Evolutionary conservation across 1,284 basidiomycete species (phyloP).

Genomic region (Sanghuangporus weigelae): DNA sequence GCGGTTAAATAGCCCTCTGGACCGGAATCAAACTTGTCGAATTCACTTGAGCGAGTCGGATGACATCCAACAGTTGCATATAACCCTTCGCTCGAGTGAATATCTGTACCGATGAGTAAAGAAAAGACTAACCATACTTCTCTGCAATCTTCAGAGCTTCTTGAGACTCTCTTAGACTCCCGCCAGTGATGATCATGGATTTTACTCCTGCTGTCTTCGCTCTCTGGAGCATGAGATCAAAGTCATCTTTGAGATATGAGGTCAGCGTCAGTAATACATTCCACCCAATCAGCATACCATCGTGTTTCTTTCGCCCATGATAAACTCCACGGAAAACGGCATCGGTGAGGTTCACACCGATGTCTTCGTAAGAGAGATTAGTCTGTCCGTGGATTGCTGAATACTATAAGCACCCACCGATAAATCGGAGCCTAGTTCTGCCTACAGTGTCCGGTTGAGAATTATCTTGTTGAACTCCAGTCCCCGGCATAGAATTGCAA

Average conservation of each 20-base stretch:
- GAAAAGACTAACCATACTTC: constrained; percentile 42
- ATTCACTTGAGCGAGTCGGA: constrained; percentile 78
- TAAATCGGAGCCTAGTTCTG: neutral
- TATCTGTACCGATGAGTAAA: neutral
- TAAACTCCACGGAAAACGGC: constrained; percentile 55
- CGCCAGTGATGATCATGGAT: constrained; percentile 81
- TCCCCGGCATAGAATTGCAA: constrained; percentile 1
- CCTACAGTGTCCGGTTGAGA: neutral
- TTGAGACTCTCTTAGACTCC: constrained; percentile 63
- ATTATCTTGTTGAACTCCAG: neutral
- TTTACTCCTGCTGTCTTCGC: constrained; percentile 62
- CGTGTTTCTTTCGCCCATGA: constrained; percentile 48
- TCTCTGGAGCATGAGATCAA: constrained; percentile 57
- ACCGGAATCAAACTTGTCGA: constrained; percentile 58
- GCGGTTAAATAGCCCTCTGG: constrained; percentile 60
- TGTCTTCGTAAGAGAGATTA: constrained; percentile 29
- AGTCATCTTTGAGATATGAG: constrained; percentile 54
- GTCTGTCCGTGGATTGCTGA: neutral
- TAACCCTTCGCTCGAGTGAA: constrained; percentile 37
- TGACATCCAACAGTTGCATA: constrained; percentile 84
- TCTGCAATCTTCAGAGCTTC: constrained; percentile 60
- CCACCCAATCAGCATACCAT: constrained; percentile 31
- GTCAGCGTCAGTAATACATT: neutral
- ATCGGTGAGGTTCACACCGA: constrained; percentile 59
- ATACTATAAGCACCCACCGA: neutral